phyloP scores from a whole-genome alignment of 2,329 filamentous ascomycete species.

The Botrytis sinoallii region DNA sequence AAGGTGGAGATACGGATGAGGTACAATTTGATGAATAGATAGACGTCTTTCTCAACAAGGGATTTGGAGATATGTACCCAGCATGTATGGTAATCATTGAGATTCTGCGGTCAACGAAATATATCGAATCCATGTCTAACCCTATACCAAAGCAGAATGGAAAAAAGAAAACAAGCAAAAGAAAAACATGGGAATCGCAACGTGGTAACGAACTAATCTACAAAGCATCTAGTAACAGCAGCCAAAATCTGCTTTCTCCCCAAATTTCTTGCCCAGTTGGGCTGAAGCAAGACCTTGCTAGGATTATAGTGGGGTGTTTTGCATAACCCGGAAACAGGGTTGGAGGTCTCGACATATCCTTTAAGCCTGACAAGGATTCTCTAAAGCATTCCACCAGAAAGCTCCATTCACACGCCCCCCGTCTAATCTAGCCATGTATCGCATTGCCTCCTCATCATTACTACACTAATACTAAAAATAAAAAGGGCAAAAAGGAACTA shows the following conservation, averaged over 20 bases:
- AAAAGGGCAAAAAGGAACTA: conserved; percentile 6
- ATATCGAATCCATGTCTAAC: not conserved
- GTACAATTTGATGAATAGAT: not conserved
- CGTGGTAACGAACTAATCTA: not conserved
- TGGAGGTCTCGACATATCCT: conserved; percentile 6
- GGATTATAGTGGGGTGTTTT: conserved; percentile 18
- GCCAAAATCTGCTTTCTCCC: not conserved
- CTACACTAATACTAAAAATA: not conserved
- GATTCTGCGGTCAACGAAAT: not conserved
- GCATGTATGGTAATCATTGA: not conserved
- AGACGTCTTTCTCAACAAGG: not conserved
- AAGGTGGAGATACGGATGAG: conserved; percentile 4
- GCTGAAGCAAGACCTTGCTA: conserved; percentile 17
- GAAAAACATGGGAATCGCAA: not conserved
- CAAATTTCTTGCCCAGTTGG: conserved; percentile 11
- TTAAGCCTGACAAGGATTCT: conserved; percentile 1
- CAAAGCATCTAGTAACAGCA: not conserved
- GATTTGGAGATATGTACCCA: not conserved
- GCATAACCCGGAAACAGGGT: conserved; percentile 15
- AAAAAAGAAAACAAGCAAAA: not conserved
- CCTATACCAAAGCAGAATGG: not conserved
- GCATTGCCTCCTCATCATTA: not conserved
- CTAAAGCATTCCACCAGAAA: not conserved
- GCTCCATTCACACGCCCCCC: not conserved
- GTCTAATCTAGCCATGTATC: not conserved